These are phyloP conservation scores for Emericellopsis atlantica DNA, from an alignment of 2,329 filamentous ascomycete species.

Conservation along the genomic window DNA sequence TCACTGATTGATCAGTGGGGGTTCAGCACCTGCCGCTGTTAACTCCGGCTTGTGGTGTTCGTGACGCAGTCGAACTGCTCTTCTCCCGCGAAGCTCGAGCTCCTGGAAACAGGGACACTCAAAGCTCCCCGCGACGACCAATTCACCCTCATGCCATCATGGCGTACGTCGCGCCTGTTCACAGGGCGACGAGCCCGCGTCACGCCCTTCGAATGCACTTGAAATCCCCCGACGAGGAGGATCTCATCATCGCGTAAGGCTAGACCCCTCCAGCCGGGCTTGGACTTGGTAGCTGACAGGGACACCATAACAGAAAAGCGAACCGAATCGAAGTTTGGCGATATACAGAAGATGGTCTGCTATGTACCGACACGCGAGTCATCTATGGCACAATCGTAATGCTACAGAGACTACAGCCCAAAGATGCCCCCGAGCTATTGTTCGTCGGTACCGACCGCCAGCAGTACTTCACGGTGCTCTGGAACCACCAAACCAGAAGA, in stretches of 20 bases:
- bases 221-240: conserved; percentile 61
- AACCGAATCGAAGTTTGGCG: conserved; percentile 81
- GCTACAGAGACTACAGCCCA: conserved; percentile 67
- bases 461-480: conserved; percentile 81
- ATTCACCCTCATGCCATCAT: conserved; percentile 32
- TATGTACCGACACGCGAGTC: conserved; percentile 52
- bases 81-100: neutral
- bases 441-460: conserved; percentile 87
- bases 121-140: neutral
- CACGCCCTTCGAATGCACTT: conserved; percentile 77
- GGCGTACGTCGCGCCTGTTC: conserved; percentile 92
- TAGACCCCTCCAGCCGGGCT: conserved; percentile 3
- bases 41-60: too few relatives aligned
- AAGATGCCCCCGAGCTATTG: conserved; percentile 69
- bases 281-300: neutral
- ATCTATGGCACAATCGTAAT: conserved; percentile 82
- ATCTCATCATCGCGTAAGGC: conserved; percentile 75
- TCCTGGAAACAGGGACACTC: too few relatives aligned
- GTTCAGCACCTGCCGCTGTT: too few relatives aligned
- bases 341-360: conserved; percentile 49
- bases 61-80: neutral
- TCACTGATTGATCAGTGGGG: too few relatives aligned
- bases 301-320: conserved; percentile 47
- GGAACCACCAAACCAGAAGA: conserved; percentile 48
- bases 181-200: conserved; percentile 80